These are phyloP conservation scores for Thielaviopsis cerberus DNA, from an alignment of 2,329 filamentous ascomycete species.

Conservation along the genomic window DNA sequence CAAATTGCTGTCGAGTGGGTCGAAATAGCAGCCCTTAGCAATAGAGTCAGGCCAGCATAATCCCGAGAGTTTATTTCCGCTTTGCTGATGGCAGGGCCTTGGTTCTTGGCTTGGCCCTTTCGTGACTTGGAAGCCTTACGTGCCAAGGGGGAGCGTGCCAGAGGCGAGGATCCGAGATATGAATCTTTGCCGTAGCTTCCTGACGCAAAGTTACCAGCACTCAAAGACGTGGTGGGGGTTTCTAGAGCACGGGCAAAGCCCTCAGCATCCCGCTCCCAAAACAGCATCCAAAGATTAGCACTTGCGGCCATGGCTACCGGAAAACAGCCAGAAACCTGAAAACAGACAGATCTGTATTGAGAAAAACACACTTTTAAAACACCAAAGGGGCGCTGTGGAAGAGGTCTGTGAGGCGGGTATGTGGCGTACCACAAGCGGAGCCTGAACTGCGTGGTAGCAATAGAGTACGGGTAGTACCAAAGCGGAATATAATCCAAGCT, in stretches of 20 bases:
- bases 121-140: slow-evolving; percentile 26
- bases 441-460: too few relatives aligned
- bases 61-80: slow-evolving; percentile 75
- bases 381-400: not conserved
- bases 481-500: not conserved
- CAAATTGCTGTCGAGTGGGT: slow-evolving; percentile 45
- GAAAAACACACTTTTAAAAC: not conserved
- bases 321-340: slow-evolving; percentile 15
- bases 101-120: slow-evolving; percentile 30
- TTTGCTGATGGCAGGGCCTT: slow-evolving; percentile 26
- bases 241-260: slow-evolving; percentile 47
- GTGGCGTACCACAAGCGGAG: too few relatives aligned
- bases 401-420: not conserved
- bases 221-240: not conserved
- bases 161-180: slow-evolving; percentile 20
- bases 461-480: not conserved
- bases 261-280: slow-evolving; percentile 95
- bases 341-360: not conserved
- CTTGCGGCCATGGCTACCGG: slow-evolving; percentile 57
- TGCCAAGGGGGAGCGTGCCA: not conserved
- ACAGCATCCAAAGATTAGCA: slow-evolving; percentile 90
- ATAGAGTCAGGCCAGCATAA: slow-evolving; percentile 58
- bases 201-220: not conserved
- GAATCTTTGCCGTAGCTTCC: slow-evolving; percentile 18
- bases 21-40: slow-evolving; percentile 71